Evolutionary conservation across 768 basidiomycete species (phyloP), one percentile per base, ranked within the genome.

Genomic region (Serpula lacrymans): DNA sequence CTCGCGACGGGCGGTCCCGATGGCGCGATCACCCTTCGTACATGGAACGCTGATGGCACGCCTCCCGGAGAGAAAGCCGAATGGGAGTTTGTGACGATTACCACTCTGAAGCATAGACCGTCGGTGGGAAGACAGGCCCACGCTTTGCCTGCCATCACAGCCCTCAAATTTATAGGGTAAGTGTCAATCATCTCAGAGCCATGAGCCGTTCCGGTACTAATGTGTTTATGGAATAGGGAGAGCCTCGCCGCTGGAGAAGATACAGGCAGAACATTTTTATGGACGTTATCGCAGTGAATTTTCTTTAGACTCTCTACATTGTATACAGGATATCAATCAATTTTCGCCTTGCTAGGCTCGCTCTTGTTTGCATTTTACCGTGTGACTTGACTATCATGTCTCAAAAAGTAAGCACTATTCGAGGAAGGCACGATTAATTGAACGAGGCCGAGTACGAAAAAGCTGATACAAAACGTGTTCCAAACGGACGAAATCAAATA

Each of bases 111-210:
- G 58, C 72, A 74, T 39, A 70, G 77, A 51, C 52, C n/a, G n/a
- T n/a, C n/a, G n/a, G n/a, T 50, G 34, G 54, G 52, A 11, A 39
- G 49, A 12, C 57, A 66, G 13, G 66, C 64, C 21, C 68, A 68
- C 37, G 65, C 74, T 22, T 56, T 68, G 1, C 76, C 81, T 13
- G 70, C 75, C 17, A 71, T 93, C 37, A 89, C 83, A 1, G 80
- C 88, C n/a, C 67, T 96, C 52, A 78, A 74, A 51, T 95, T 95
- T 51, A 65, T 84, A 17, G 88, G 86, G 92, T 90, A 58, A 40
- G 73, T 58, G 5, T 21, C 42, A 12, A 34, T 36, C 12, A 5
- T 1, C 43, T 32, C 43, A 13, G 28, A 22, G 14, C 7, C 10
- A 16, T 10, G 5, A 14, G 16, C 13, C 9, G 17, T 8, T 24